Conservation (phyloP, 257 asterid species). For the Fraxinus quadrangulata region DNA sequence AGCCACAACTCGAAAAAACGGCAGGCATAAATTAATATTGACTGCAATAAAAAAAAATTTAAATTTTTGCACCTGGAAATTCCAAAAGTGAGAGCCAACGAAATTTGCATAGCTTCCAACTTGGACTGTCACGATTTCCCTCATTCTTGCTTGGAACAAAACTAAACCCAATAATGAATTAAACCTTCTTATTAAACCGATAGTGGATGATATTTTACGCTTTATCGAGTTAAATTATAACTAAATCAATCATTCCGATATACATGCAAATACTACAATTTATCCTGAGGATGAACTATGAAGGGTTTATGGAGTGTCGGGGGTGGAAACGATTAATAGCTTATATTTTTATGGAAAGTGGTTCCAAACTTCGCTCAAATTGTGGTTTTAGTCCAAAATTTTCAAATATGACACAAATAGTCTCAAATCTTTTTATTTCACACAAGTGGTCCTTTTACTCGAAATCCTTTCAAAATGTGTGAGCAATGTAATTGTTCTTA, state of each 20-base stretch:
- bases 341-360: too few species aligned
- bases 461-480: too few species aligned
- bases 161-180: background rate
- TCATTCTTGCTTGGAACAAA: constrained; percentile 39
- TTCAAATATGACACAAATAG: too few species aligned
- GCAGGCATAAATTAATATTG: background rate
- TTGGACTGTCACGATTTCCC: constrained; percentile 77
- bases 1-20: background rate
- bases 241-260: background rate
- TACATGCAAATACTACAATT: too few species aligned
- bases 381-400: too few species aligned
- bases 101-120: constrained; percentile 77
- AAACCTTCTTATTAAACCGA: background rate
- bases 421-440: too few species aligned
- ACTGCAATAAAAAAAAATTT: background rate
- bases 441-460: too few species aligned
- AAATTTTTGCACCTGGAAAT: constrained; percentile 67
- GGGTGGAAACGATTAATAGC: too few species aligned
- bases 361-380: too few species aligned
- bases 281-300: too few species aligned
- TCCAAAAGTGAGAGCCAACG: constrained; percentile 96
- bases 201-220: background rate
- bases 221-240: background rate
- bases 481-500: too few species aligned
- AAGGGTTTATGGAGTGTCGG: too few species aligned